phyloP scores from a whole-genome alignment of 2,329 filamentous ascomycete species.

The Lecanicillium sp. region DNA sequence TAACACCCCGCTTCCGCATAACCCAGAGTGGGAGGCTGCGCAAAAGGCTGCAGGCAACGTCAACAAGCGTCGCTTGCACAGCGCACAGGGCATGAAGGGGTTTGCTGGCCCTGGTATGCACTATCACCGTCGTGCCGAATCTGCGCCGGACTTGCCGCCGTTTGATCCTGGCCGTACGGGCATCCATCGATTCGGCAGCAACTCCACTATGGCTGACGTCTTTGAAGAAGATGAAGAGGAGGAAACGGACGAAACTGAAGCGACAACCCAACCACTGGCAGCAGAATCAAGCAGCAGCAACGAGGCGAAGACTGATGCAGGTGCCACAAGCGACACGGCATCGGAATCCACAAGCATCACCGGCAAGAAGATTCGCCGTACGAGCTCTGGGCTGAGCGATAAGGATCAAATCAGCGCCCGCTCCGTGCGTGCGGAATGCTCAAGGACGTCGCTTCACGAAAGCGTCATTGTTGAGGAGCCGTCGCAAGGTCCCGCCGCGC shows the following conservation, averaged over 20 bases:
- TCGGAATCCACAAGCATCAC: slow-evolving; percentile 6
- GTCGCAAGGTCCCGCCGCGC: slow-evolving; percentile 18
- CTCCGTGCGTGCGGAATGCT: slow-evolving; percentile 39
- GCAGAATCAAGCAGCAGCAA: not conserved
- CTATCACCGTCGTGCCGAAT: slow-evolving; percentile 72
- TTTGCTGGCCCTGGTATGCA: slow-evolving; percentile 64
- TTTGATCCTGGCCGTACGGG: slow-evolving; percentile 57
- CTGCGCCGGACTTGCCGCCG: slow-evolving; percentile 69
- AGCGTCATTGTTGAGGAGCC: slow-evolving; percentile 42
- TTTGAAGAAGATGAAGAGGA: slow-evolving; percentile 79
- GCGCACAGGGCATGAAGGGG: slow-evolving; percentile 62
- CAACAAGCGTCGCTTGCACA: slow-evolving; percentile 63
- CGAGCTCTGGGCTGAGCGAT: slow-evolving; percentile 38
- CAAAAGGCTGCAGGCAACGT: slow-evolving; percentile 49
- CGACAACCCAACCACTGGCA: too few species aligned
- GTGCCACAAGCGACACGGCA: slow-evolving; percentile 2
- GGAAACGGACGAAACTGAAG: slow-evolving; percentile 35
- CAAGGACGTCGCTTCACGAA: slow-evolving; percentile 43
- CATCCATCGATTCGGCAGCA: slow-evolving; percentile 56
- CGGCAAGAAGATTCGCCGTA: slow-evolving; percentile 27
- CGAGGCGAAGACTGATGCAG: not conserved
- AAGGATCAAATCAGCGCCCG: slow-evolving; percentile 18
- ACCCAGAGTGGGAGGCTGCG: slow-evolving; percentile 60
- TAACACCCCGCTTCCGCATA: slow-evolving; percentile 64
- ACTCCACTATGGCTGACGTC: slow-evolving; percentile 74